Conservation (phyloP, 176 grass and related monocot genomes). For the Oryza glumipatula region DNA sequence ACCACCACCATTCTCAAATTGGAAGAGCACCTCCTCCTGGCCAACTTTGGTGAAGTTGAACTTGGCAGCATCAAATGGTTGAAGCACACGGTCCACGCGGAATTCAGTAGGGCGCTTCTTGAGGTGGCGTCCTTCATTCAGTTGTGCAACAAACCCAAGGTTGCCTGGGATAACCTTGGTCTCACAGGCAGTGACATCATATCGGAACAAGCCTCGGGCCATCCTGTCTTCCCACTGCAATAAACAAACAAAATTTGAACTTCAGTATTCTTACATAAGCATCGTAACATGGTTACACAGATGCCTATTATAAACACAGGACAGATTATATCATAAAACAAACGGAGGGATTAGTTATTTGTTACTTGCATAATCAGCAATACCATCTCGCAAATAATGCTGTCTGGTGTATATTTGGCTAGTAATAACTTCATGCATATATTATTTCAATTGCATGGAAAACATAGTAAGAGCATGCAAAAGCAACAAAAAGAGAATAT, state of each 20-base stretch:
- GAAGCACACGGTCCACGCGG: conserved; percentile 81
- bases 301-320: neutral
- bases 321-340: neutral
- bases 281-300: neutral
- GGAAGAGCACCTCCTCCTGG: conserved; percentile 83
- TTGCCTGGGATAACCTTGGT: conserved; percentile 93
- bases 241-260: conserved; percentile 4
- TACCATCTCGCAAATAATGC: neutral
- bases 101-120: conserved; percentile 98
- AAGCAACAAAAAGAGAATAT: neutral
- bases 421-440: neutral
- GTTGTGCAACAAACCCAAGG: conserved; percentile 85
- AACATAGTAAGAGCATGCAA: neutral
- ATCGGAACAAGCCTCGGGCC: conserved; percentile 80
- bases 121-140: conserved; percentile 98
- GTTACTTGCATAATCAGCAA: neutral
- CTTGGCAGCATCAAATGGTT: conserved; percentile 77
- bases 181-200: conserved; percentile 94
- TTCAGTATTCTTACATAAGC: neutral
- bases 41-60: conserved; percentile 93
- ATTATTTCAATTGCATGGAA: neutral
- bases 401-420: conserved; percentile 2
- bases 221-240: conserved; percentile 92
- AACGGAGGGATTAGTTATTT: neutral
- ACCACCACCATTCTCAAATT: conserved; percentile 52